A percentile compares a stretch with the other conserved stretches of the same genome.
Evolutionary conservation across 139 green algal genomes (phyloP).

Genomic region (Chlorella sp.): DNA sequence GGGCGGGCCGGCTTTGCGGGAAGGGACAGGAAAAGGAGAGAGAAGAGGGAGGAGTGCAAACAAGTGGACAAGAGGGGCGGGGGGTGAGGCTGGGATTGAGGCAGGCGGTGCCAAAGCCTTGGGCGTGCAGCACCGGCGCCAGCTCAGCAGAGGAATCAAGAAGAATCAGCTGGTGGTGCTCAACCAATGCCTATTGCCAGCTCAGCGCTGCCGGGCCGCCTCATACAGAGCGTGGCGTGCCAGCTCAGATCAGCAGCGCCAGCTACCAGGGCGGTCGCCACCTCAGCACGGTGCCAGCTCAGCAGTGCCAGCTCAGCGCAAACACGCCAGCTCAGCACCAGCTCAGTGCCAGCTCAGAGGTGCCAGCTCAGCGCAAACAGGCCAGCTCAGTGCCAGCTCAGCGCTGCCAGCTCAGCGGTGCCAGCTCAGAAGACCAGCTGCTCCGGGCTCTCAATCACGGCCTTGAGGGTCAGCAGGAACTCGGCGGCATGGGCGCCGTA

Average conservation of each 20-base stretch:
- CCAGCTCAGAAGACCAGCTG: conserved; percentile 75
- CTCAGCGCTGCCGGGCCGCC: background rate
- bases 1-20: no score
- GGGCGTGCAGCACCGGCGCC: no score
- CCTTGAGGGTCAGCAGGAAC: conserved; percentile 80
- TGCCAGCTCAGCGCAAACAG: background rate
- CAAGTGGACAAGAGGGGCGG: no score
- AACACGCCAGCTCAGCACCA: background rate
- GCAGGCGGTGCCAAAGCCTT: no score
- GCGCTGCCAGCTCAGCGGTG: background rate
- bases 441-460: conserved; percentile 90
- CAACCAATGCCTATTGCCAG: no score
- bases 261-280: background rate
- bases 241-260: background rate
- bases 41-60: no score
- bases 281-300: conserved; percentile 4
- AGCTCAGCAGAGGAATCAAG: no score
- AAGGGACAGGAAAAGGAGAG: no score
- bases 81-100: no score
- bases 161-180: no score
- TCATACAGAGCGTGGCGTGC: background rate
- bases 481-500: conserved; percentile 94
- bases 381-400: background rate
- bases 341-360: background rate
- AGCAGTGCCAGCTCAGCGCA: conserved; percentile 72